Base-by-base conservation (phyloP, 495 filamentous ascomycete genomes). In the Filosporella fistucella region DNA sequence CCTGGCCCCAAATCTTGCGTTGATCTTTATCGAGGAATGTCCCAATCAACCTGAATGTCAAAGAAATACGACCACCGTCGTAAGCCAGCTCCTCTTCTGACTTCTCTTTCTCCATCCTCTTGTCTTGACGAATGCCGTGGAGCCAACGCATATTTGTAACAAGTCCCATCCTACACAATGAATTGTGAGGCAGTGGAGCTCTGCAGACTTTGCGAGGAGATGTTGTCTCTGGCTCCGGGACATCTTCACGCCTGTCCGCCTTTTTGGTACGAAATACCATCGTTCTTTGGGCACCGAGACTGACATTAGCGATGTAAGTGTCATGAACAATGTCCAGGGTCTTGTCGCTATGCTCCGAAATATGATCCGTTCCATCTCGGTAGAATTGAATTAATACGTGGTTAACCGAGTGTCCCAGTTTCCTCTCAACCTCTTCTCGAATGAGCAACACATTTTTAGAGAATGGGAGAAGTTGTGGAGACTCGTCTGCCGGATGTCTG, bases 301-400 rank as follows among this genome's bases (percentile, higher is more conserved):
- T 95, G 37, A 96, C 82, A 60, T 97, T 97, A 44, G 89, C 89
- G 50, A 99, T 95, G 46, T 68, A 87, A 11, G 82, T 90, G 11
- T 77, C 82, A 33, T 76, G 81, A 26, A 78, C 82, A 43, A 99
- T 94, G 55, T 99, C 93, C 5, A 99, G 67, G 0, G 91, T 96
- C 67, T 99, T 99, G 59, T 99, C 93, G 23, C 86, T 89, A 62
- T 99, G 93, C 59, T 99, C 94, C 8, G 89, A 95, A 50, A 99
- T 99, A 55, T 87, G 85, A 63, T 98, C 93, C n/a, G 83, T 76
- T 16, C 94, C 91, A 55, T 78, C 74, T 9, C 93, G 90, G 58
- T 98, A 98, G 33, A 91, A 77, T 60, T 98, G 93, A 26, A 97
- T 91, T 12, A 98, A 72, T 9, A 85, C 89, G 58, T 98, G 93